phyloP scores from a whole-genome alignment of 2,329 filamentous ascomycete species.

The Fusarium tuaranense region DNA sequence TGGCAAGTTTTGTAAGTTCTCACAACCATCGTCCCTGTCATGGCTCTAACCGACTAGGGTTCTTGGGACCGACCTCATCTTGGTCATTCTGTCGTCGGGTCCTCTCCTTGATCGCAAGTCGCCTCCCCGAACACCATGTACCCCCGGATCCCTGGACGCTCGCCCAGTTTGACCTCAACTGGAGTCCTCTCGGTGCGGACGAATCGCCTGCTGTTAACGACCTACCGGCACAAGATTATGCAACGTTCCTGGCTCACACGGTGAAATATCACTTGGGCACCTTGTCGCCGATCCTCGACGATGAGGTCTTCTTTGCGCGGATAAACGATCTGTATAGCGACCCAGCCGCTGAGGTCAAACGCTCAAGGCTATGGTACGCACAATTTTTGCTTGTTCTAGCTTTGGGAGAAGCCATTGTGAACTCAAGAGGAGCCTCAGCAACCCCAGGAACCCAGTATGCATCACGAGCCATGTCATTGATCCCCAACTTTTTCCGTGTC shows the following conservation, averaged over 20 bases:
- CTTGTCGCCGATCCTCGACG: neutral
- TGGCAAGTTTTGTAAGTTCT: neutral
- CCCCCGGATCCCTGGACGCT: neutral
- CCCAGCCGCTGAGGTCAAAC: neutral
- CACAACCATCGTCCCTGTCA: rapidly evolving
- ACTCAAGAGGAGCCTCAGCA: neutral
- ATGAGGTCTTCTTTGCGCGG: neutral
- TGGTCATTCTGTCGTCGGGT: neutral
- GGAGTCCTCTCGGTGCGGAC: neutral
- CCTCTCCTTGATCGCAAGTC: neutral
- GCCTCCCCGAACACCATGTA: neutral
- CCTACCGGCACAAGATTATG: neutral
- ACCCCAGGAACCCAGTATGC: neutral
- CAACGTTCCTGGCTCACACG: neutral
- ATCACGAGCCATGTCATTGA: neutral
- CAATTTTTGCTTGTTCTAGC: neutral
- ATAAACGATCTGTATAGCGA: neutral
- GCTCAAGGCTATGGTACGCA: neutral
- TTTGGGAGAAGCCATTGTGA: neutral
- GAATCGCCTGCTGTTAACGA: neutral
- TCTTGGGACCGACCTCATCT: neutral
- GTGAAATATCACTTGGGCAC: neutral
- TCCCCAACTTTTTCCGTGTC: neutral
- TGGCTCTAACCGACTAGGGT: neutral
- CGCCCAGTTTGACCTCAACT: neutral